Evolutionary conservation across 371 early-diverging fungal species (phyloP).

Genomic region (Fennellomyces sp.): DNA sequence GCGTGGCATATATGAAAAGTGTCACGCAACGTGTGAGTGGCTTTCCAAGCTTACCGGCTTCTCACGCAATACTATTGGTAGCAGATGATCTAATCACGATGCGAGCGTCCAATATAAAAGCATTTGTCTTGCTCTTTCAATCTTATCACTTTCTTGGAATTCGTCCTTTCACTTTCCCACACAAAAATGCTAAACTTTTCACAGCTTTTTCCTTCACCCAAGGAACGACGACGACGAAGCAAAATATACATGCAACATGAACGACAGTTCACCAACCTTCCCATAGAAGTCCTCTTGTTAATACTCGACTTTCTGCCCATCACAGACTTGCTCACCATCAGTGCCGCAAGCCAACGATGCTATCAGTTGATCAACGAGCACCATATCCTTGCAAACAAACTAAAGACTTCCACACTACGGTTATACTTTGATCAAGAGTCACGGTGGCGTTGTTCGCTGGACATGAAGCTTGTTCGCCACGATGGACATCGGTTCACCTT

Average conservation of each 20-base stretch:
- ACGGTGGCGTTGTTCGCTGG: background rate
- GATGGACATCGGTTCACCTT: background rate
- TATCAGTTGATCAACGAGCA: background rate
- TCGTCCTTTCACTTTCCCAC: background rate
- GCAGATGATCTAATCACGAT: slow-evolving; percentile 7
- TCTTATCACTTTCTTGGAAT: slow-evolving; percentile 6
- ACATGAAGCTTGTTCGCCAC: background rate
- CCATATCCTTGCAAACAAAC: background rate
- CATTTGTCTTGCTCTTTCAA: background rate
- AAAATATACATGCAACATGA: background rate
- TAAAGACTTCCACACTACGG: background rate
- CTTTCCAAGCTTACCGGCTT: too few species aligned
- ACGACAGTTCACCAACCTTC: background rate
- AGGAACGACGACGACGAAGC: background rate
- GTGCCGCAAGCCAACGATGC: background rate
- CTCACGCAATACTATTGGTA: background rate
- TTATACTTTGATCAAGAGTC: slow-evolving; percentile 2
- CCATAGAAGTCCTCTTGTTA: background rate
- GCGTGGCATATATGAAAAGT: background rate
- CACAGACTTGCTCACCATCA: background rate
- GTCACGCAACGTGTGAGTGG: background rate
- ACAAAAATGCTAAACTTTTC: background rate
- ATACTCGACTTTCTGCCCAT: background rate
- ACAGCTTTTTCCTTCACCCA: background rate
- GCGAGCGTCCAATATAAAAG: background rate